phyloP scores from a whole-genome alignment of 139 green algal genomes.

The Volvox reticuliferus region DNA sequence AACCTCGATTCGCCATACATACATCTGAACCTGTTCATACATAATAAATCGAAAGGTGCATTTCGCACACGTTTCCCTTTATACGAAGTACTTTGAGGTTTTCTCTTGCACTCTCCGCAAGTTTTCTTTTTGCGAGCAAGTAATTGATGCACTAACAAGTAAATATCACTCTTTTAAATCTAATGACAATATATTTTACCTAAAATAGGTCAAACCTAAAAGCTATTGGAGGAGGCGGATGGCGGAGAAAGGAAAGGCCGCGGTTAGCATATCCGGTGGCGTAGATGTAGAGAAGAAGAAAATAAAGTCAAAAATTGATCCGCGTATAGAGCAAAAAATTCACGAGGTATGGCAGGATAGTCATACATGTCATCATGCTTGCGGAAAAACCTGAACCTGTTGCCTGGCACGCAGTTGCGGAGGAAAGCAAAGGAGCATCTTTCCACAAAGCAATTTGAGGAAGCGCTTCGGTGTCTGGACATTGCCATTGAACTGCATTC shows the following conservation, averaged over 20 bases:
- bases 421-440: slow-evolving; percentile 46
- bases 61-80: too few species aligned
- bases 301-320: slow-evolving; percentile 34
- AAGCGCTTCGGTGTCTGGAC: slow-evolving; percentile 55
- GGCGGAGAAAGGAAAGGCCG: slow-evolving; percentile 6
- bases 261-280: not conserved
- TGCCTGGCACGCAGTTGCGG: slow-evolving; percentile 27
- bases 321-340: slow-evolving; percentile 45
- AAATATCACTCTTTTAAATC: too few species aligned
- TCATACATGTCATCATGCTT: not conserved
- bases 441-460: slow-evolving; percentile 39
- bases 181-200: not conserved
- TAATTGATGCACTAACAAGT: too few species aligned
- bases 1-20: too few species aligned
- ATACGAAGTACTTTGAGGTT: too few species aligned
- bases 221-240: not conserved
- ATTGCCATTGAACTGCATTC: slow-evolving; percentile 60
- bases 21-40: too few species aligned
- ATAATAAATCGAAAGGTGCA: too few species aligned
- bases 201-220: not conserved
- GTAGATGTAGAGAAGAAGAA: slow-evolving; percentile 12
- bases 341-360: not conserved
- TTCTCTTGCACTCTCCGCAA: too few species aligned
- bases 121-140: too few species aligned
- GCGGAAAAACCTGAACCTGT: not conserved